Percentiles rank a stretch among this genome's conserved stretches.
These are phyloP conservation scores for Emydomyces testavorans DNA, from an alignment of 2,329 filamentous ascomycete genomes.

Conservation along the genomic window DNA sequence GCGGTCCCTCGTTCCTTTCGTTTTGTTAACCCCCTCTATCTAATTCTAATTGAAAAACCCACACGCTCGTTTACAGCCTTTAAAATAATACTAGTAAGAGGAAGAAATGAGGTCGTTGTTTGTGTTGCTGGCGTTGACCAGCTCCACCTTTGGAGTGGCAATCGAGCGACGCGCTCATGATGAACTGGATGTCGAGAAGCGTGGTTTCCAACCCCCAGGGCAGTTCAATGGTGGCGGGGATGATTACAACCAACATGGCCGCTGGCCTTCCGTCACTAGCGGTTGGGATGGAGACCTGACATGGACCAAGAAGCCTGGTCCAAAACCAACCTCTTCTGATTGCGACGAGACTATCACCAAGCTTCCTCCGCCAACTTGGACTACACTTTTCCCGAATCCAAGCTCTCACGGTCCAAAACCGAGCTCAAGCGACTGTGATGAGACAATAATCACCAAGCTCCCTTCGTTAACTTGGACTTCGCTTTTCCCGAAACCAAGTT, in stretches of 20 bases:
- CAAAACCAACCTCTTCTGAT: background rate
- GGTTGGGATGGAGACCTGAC: no score
- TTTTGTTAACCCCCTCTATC: slow-evolving; percentile 16
- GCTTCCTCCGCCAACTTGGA: background rate
- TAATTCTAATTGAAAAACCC: slow-evolving; percentile 7
- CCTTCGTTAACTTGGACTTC: no score
- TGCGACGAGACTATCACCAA: background rate
- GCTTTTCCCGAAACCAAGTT: no score
- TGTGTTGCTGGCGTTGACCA: slow-evolving; percentile 20
- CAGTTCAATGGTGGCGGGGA: background rate
- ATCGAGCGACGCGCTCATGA: slow-evolving; percentile 14
- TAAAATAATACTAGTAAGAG: background rate
- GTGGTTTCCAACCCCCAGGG: background rate
- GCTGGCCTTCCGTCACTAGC: no score
- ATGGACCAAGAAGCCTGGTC: no score
- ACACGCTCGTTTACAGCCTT: slow-evolving; percentile 9
- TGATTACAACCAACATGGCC: background rate
- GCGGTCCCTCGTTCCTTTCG: slow-evolving; percentile 31
- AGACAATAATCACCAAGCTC: background rate
- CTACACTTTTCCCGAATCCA: no score
- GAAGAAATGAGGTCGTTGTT: slow-evolving; percentile 20
- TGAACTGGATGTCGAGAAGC: slow-evolving; percentile 11
- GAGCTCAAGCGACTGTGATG: background rate
- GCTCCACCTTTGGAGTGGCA: slow-evolving; percentile 18
- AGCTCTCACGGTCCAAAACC: background rate